Evolutionary conservation across 345 rosid genomes (phyloP), one percentile per base, ranked within the genome.

Genomic region (Populus euphratica): DNA sequence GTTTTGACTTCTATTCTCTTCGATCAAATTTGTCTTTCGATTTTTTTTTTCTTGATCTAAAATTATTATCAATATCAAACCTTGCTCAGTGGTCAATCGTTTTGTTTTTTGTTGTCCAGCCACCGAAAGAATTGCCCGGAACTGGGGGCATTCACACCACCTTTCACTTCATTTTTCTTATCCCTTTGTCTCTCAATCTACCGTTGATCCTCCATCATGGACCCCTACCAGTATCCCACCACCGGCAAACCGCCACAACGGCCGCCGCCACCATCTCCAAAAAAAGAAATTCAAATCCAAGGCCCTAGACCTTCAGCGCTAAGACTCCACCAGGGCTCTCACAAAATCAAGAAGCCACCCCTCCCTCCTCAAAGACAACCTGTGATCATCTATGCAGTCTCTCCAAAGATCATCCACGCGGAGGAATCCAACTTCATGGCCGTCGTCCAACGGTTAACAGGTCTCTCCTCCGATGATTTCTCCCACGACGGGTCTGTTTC

Each of bases 381-480:
- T 2, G 78, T 91, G 14, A 88, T 94, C 73, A 94, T 94, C 88
- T 94, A 91, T 90, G 81, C 96, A 35, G 83, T 94, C 61, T 92
- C 98, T 0, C 98, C 98, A 0, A 94, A 94, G 61, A 79, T 87
- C 79, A 88, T 94, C 79, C 92, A 94, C 91, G 87, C 88, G 62
- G 84, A 91, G 21, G 87, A 81, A 31, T 77, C 82, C 35, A 81
- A 91, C 47, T 94, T 94, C 90, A 90, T 89, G 98, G 69, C 91
- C 85, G 86, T 91, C 29, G 98, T 94, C 78, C 98, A 94, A 82
- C 89, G 96, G 27, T 92, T 91, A 81, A 94, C 98, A 6, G 97
- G 97, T 1, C 86, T 85, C 62, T 90, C 97, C 78, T 81, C 96
- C 21, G 84, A 67, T 0, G 52, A 82, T 77, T 88, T 88, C 81